These are phyloP conservation scores for Boletus pseudopeckii DNA, from an alignment of 768 basidiomycete species.

Conservation along the genomic window DNA sequence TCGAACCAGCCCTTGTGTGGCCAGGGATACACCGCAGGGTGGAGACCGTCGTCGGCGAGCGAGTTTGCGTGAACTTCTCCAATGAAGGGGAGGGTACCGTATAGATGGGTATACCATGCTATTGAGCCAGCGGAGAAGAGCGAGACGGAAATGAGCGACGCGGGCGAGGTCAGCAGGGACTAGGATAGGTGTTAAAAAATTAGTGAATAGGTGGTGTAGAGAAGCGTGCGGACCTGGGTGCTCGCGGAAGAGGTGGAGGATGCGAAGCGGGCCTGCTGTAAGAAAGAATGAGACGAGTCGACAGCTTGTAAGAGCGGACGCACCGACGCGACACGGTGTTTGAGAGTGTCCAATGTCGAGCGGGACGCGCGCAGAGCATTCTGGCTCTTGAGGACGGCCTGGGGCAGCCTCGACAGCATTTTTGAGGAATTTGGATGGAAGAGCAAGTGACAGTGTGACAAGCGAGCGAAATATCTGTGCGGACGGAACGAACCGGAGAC, in stretches of 20 bases:
- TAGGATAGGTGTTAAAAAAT: conserved; percentile 25
- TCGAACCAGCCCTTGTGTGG: conserved; percentile 84
- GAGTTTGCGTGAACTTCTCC: conserved; percentile 91
- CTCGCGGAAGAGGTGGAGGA: conserved; percentile 59
- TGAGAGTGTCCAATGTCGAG: conserved; percentile 38
- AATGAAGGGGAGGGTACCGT: conserved; percentile 85
- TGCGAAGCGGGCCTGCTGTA: conserved; percentile 62
- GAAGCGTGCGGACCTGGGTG: conserved; percentile 55
- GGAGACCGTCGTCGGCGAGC: conserved; percentile 91
- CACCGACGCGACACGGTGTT: conserved; percentile 51
- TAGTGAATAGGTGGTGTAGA: background rate
- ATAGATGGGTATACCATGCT: conserved; percentile 95
- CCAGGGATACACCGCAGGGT: conserved; percentile 86
- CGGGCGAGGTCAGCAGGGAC: conserved; percentile 68
- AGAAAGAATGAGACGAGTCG: conserved; percentile 10
- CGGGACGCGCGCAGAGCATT: conserved; percentile 45
- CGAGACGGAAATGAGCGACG: conserved; percentile 71
- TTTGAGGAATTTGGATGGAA: conserved; percentile 49
- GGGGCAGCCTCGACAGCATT: conserved; percentile 84
- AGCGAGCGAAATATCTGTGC: conserved; percentile 34
- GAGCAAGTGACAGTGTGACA: conserved; percentile 39
- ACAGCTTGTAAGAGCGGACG: conserved; percentile 22
- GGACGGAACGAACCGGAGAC: conserved; percentile 51
- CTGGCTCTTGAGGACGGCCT: conserved; percentile 64
- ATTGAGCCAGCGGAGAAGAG: conserved; percentile 82